Evolutionary conservation across 768 basidiomycete species (phyloP), one percentile per base, ranked within the genome.

Genomic region (Suillus subalutaceus): DNA sequence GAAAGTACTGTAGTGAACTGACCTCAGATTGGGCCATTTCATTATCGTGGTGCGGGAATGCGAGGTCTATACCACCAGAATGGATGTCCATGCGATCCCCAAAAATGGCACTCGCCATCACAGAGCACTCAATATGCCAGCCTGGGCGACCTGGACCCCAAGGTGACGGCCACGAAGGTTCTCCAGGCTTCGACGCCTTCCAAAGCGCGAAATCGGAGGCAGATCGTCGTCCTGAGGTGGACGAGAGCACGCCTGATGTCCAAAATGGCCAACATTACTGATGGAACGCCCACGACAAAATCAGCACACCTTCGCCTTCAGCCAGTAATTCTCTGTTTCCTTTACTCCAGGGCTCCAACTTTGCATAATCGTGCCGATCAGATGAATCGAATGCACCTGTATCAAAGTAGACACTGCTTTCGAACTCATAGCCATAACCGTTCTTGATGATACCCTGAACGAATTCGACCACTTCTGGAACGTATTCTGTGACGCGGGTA

Each of bases 11-110:
- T 61, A 48, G 62, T 59, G 64, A 65, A 67, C 78, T 71, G 70
- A 90, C 97, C 89, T 99, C 97, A 60, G 94, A 90, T 78, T 99
- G 97, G 0, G 97, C 97, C 72, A 99, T 86, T 80, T 99, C 97
- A 75, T 99, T 99, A 77, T 99, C 97, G 75, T 99, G 97, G 80
- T 99, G 97, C 6, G 97, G 97, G 80, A 99, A 99, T n/a, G 94
- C 92, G 59, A 99, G 83, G 79, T 99, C 97, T 48, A 94, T 90
- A 6, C 97, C 97, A 61, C 97, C 97, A 9, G 96, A 97, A 77
- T 99, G 97, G 67, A 99, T 96, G 77, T 99, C 97, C 89, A 99
- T 93, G 65, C 89, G 90, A 65, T 90, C 86, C 3, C 96, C 97
- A 55, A 98, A 82, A 58, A 98, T 83, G 40, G 91, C 95, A 69